phyloP scores from a whole-genome alignment of 352 stramenopile genomes.

The Globisporangium barbulae region DNA sequence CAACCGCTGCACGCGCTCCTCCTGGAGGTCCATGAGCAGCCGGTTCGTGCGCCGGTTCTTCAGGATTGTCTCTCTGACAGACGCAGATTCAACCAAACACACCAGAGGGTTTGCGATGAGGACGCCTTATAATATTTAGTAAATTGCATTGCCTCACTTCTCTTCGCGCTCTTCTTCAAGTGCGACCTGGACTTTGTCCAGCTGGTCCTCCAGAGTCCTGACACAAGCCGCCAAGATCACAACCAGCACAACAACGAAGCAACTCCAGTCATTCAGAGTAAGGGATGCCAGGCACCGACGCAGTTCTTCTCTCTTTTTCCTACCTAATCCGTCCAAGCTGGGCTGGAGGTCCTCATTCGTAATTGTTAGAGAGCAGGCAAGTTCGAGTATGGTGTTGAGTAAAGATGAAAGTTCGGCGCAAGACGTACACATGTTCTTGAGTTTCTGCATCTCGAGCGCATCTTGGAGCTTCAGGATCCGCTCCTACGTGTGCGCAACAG shows the following conservation, averaged over 20 bases:
- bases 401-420: too few species aligned
- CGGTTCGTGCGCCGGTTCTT: conserved; percentile 70
- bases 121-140: neutral
- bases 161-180: conserved; percentile 70
- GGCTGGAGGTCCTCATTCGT: conserved; percentile 23
- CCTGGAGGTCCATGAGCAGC: conserved; percentile 62
- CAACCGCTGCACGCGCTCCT: conserved; percentile 74
- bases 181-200: conserved; percentile 54
- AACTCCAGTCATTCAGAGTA: neutral
- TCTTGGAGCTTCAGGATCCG: conserved; percentile 79
- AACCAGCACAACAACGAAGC: neutral
- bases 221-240: neutral
- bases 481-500: conserved; percentile 28
- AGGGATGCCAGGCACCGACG: neutral
- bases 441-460: conserved; percentile 72
- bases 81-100: neutral
- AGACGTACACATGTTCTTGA: conserved; percentile 71
- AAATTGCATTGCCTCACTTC: conserved; percentile 34
- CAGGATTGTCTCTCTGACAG: conserved; percentile 55
- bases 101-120: neutral
- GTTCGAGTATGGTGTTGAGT: neutral
- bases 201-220: conserved; percentile 60
- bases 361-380: neutral
- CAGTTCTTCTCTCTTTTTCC: neutral
- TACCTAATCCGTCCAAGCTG: conserved; percentile 64